Evolutionary conservation across 345 rosid genomes (phyloP).

Genomic region (Brassica carinata): DNA sequence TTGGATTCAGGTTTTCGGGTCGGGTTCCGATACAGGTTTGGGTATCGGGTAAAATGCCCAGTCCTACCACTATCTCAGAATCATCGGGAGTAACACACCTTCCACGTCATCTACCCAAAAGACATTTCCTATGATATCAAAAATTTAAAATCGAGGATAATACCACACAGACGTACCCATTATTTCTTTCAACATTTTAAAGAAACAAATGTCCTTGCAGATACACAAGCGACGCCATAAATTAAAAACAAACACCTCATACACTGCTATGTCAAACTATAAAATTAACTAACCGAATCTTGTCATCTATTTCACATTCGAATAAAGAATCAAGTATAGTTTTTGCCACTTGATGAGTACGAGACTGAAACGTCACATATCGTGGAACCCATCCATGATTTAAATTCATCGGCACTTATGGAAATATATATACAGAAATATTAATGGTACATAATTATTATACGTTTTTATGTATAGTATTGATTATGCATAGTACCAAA

Average conservation of each 20-base stretch:
- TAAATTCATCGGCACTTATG: neutral
- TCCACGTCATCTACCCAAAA: no score
- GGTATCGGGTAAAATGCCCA: no score
- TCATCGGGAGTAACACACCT: no score
- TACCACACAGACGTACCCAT: no score
- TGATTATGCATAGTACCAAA: neutral
- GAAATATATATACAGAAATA: neutral
- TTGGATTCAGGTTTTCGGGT: no score
- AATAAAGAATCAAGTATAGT: neutral
- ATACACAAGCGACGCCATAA: neutral
- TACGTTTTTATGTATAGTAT: neutral
- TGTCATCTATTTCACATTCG: neutral
- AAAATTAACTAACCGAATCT: neutral
- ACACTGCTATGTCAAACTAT: neutral
- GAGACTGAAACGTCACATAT: neutral
- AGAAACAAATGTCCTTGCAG: neutral
- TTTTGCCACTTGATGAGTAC: constrained; percentile 1
- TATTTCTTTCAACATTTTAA: no score
- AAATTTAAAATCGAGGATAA: no score
- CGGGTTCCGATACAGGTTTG: no score
- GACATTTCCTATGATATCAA: no score
- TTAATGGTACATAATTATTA: neutral
- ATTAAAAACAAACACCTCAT: neutral
- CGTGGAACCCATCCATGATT: constrained; percentile 16
- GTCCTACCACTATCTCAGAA: no score